Evolutionary conservation across 306 rosid species (phyloP), one percentile per base, ranked within the genome.

Genomic region (Herpetospermum pedunculosum): DNA sequence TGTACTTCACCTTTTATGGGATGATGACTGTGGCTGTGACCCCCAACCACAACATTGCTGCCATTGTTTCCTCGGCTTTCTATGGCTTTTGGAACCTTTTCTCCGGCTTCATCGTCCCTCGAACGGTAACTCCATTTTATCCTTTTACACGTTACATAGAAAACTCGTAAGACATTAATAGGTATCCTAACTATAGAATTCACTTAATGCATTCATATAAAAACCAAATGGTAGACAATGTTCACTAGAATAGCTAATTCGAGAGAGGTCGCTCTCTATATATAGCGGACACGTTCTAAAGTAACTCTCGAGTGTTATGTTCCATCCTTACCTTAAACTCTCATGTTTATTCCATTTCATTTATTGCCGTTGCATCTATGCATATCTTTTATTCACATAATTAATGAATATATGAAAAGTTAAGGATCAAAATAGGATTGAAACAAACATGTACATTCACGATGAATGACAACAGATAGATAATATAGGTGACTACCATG

Each of bases 31-130:
- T 74, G 77, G 77, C 77, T 55, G 77, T 74, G 14, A 74, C 77
- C 23, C 77, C 77, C 21, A 74, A 74, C 54, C 67, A 74, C 49
- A 47, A 74, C 12, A 58, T 54, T 60, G 76, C 76, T 47, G 70
- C 71, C 35, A 59, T 81, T 47, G 79, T 81, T 52, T 70, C 84
- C 23, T 70, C 81, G 29, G 81, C 79, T 29, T 81, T 81, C 68
- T 77, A 77, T 49, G 81, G 70, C 12, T 75, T 81, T 46, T 81
- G 84, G 84, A 81, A 81, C 76, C 77, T 81, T 23, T 81, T 77
- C 79, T 81, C 84, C 19, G 84, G 84, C 41, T 81, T 77, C 78
- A 47, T 81, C 13, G 18, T 81, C 63, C 84, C 84, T 6, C 68
- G 84, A 74, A 55, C 84, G 3, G 84, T 80, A 73, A 76, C 76